Evolutionary conservation across 768 basidiomycete species (phyloP).

Genomic region (Punctularia strigosozonata): DNA sequence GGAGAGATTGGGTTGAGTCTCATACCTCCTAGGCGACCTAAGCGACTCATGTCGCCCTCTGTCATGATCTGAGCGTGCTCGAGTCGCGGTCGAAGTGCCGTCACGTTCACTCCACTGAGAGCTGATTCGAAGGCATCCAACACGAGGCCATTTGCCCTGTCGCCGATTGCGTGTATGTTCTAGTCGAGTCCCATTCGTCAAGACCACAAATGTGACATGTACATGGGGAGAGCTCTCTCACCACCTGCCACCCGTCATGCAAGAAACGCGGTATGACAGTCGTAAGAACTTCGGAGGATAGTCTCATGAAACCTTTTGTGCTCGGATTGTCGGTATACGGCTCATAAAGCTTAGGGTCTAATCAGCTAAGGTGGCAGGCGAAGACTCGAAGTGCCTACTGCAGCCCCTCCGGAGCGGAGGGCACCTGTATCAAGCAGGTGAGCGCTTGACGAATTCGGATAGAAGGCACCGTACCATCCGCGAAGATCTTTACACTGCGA

Average conservation of each 20-base stretch:
- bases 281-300: conserved; percentile 46
- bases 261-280: conserved; percentile 59
- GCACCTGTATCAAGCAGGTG: conserved; percentile 41
- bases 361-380: neutral
- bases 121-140: conserved; percentile 73
- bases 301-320: conserved; percentile 70
- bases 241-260: conserved; percentile 84
- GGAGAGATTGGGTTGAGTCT: too few relatives aligned
- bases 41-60: conserved; percentile 58
- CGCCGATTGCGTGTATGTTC: conserved; percentile 85
- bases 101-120: conserved; percentile 46
- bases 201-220: neutral
- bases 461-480: conserved; percentile 36
- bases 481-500: conserved; percentile 72
- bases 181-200: conserved; percentile 18
- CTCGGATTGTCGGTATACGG: conserved; percentile 73
- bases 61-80: conserved; percentile 90
- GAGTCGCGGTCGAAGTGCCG: conserved; percentile 61
- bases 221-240: conserved; percentile 24
- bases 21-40: conserved; percentile 73
- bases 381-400: conserved; percentile 30
- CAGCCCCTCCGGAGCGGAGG: conserved; percentile 82
- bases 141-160: conserved; percentile 77
- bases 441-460: neutral
- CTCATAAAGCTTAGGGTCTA: conserved; percentile 46